phyloP scores from a whole-genome alignment of 108 stramenopile genomes.

The Chaetoceros tenuissimus region DNA sequence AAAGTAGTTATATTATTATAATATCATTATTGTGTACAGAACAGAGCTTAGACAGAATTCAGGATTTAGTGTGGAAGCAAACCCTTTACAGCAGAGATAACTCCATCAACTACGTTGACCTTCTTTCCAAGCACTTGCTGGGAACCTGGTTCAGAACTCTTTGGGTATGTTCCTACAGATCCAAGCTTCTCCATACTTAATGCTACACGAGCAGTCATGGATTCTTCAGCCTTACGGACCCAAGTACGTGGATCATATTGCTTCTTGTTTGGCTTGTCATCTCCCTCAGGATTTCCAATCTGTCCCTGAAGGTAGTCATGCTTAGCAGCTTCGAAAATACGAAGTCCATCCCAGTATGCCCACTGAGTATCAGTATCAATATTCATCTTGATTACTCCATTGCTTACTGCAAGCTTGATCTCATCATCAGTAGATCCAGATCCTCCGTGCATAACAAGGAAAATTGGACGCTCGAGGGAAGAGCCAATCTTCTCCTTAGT shows the following conservation, averaged over 20 bases:
- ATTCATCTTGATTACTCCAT: conserved; percentile 98
- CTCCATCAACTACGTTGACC: background rate
- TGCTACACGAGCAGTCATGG: conserved; percentile 77
- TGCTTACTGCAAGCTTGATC: conserved; percentile 75
- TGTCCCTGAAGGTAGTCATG: conserved; percentile 87
- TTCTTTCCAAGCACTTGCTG: conserved; percentile 15
- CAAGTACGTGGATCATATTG: conserved; percentile 96
- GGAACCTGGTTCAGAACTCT: conserved; percentile 26
- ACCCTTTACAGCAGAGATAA: background rate
- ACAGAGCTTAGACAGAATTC: too few species aligned
- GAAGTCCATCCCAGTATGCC: conserved; percentile 91
- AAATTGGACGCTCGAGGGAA: conserved; percentile 71
- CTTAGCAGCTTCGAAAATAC: conserved; percentile 72
- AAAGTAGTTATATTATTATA: too few species aligned
- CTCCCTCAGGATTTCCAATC: conserved; percentile 94
- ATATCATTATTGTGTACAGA: too few species aligned
- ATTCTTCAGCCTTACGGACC: conserved; percentile 94
- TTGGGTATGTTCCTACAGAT: conserved; percentile 52
- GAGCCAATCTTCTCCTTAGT: conserved; percentile 66
- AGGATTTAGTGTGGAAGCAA: too few species aligned
- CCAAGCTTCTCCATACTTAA: conserved; percentile 79
- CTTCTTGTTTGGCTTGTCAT: conserved; percentile 98
- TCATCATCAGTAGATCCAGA: conserved; percentile 93
- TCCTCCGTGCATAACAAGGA: conserved; percentile 97
- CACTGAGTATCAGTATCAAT: conserved; percentile 99